Evolutionary conservation across 192 early-diverging fungal genomes (phyloP).

Genomic region (Podila clonocystis): DNA sequence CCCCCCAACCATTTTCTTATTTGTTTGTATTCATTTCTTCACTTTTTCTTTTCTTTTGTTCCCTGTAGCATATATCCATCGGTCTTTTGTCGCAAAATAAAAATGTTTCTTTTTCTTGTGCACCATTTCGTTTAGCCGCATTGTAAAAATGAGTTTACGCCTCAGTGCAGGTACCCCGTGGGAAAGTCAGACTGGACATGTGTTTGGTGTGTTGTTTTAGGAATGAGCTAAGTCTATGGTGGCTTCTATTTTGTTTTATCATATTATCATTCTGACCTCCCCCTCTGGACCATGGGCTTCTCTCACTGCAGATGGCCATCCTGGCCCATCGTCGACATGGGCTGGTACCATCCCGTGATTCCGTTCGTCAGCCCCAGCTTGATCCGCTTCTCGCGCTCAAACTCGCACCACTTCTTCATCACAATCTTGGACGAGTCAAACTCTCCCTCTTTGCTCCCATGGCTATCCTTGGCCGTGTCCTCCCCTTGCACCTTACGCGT

Average conservation of each 20-base stretch:
- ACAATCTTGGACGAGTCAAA: constrained; percentile 78
- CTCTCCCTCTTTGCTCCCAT: constrained; percentile 75
- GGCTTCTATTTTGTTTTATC: too few relatives aligned
- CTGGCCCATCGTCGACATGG: constrained; percentile 18
- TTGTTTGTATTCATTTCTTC: constrained; percentile 20
- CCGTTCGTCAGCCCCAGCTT: constrained; percentile 47
- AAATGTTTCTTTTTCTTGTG: constrained; percentile 49
- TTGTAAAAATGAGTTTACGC: neutral
- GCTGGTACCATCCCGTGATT: constrained; percentile 48
- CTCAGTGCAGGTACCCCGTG: neutral
- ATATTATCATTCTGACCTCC: too few relatives aligned
- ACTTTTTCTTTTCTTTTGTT: constrained; percentile 64
- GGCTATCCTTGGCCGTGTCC: constrained; percentile 62
- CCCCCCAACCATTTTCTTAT: neutral
- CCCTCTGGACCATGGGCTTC: neutral
- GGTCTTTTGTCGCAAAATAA: neutral
- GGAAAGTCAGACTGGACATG: neutral
- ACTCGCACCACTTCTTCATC: constrained; percentile 86
- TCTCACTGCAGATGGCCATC: constrained; percentile 4
- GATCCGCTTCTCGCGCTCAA: constrained; percentile 65
- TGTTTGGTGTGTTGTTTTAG: too few relatives aligned
- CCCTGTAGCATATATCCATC: constrained; percentile 22
- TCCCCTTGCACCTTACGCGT: constrained; percentile 77
- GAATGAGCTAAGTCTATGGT: too few relatives aligned
- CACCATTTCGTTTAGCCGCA: neutral